Evolutionary conservation across 192 early-diverging fungal genomes (phyloP).

Genomic region (Funneliformis geosporum): DNA sequence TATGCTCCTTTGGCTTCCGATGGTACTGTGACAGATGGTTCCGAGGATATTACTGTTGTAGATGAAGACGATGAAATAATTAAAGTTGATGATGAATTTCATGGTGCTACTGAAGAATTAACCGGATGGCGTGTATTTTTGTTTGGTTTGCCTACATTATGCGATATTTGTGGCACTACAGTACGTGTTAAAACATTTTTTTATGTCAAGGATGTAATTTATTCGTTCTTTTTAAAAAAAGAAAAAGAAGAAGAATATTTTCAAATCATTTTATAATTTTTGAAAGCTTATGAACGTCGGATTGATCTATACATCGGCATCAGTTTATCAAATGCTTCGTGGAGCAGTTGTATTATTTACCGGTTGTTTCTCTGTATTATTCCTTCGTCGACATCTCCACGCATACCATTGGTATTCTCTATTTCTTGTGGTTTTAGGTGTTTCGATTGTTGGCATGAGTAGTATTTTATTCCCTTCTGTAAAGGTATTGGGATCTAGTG

Average conservation of each 20-base stretch:
- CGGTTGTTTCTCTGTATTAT: slow-evolving; percentile 83
- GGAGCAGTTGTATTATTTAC: slow-evolving; percentile 96
- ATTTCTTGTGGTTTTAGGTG: slow-evolving; percentile 77
- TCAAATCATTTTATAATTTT: neutral
- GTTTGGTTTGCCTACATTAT: slow-evolving; percentile 80
- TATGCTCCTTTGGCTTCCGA: slow-evolving; percentile 36
- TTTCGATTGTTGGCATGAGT: slow-evolving; percentile 85
- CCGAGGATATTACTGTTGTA: neutral
- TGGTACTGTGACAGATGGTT: slow-evolving; percentile 28
- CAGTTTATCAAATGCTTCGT: slow-evolving; percentile 94
- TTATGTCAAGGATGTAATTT: neutral
- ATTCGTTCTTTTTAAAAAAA: neutral
- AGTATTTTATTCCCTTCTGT: slow-evolving; percentile 24
- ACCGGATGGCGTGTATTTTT: slow-evolving; percentile 61
- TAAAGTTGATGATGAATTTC: slow-evolving; percentile 20
- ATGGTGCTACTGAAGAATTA: slow-evolving; percentile 37
- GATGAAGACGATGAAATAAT: slow-evolving; percentile 22
- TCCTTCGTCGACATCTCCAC: slow-evolving; percentile 77
- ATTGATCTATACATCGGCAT: slow-evolving; percentile 86
- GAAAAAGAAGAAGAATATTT: neutral
- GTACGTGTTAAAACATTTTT: slow-evolving; percentile 44
- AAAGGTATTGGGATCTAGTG: no score
- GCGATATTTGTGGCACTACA: slow-evolving; percentile 78
- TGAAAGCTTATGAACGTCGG: slow-evolving; percentile 93
- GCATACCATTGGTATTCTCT: slow-evolving; percentile 85